Evolutionary conservation across 2,329 filamentous ascomycete genomes (phyloP), one percentile per base, ranked within the genome.

Genomic region (Sporothrix schenckii): DNA sequence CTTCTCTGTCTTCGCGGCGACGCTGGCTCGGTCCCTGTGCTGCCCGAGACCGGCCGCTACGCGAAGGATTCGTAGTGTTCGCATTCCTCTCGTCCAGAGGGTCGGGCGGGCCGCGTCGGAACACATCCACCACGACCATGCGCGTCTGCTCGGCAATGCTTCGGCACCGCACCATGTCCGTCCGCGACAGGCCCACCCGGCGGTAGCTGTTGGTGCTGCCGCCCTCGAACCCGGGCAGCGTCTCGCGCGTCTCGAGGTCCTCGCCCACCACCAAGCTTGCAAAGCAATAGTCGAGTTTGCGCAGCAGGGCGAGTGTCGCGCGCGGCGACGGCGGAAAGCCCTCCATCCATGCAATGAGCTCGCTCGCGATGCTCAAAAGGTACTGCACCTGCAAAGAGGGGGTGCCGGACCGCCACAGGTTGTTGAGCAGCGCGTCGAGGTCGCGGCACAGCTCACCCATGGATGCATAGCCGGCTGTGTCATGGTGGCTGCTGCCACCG

Each of bases 161-260:
- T 77, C 92, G 91, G 73, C 94, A 91, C 53, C 94, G 87, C 9
- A 98, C 93, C 84, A 95, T 97, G 78, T 97, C 93, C 0, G 92
- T 94, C 21, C 80, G 83, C 0, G 89, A 93, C 83, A 92, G 90
- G 0, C 92, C 90, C 0, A 89, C 87, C 0, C 83, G 80, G 5
- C 84, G 81, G 0, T 66, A 58, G 30, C 16, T 19, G 41, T 2
- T 30, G 19, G 39, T n/a, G 27, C 44, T 49, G 66, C 86, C 84
- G 21, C 39, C 4, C 73, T 88, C 87, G 73, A 94, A 93, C 0
- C 93, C 92, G 0, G 92, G 89, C 0, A 97, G 81, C 0, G 82
- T 76, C 52, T 89, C 87, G 0, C 86, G 85, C 0, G 89, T 89
- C 16, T 89, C 86, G 3, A 89, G 80, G 76, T 97, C 89, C 70